Conservation (phyloP, 495 filamentous ascomycete genomes). For the Rhypophila decipiens region DNA sequence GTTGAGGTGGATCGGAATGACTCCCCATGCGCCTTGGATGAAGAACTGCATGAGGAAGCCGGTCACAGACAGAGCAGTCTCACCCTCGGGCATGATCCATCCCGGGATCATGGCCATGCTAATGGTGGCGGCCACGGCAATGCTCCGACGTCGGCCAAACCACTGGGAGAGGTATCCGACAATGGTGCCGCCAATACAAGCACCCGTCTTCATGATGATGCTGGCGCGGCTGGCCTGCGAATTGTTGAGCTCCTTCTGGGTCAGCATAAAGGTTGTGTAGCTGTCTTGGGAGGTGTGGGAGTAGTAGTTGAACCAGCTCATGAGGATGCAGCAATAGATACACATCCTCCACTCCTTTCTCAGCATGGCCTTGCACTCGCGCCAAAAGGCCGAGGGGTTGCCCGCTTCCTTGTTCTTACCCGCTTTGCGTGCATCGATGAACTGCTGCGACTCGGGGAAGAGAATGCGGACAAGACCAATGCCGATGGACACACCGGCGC, state of each 20-base stretch:
- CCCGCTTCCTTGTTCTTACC: constrained; percentile 42
- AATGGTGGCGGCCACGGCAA: constrained; percentile 52
- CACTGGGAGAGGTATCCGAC: constrained; percentile 67
- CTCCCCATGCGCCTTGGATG: constrained; percentile 71
- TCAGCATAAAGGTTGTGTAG: constrained; percentile 70
- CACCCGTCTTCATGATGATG: constrained; percentile 68
- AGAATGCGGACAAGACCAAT: constrained; percentile 57
- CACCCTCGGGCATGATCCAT: constrained; percentile 60
- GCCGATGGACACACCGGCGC: constrained; percentile 54
- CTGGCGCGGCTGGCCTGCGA: constrained; percentile 55
- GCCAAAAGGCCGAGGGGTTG: constrained; percentile 50
- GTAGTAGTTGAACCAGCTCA: constrained; percentile 63
- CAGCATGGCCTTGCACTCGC: constrained; percentile 56
- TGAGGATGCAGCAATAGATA: constrained; percentile 63
- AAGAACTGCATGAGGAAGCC: constrained; percentile 78
- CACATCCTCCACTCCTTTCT: constrained; percentile 63
- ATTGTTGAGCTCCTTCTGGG: constrained; percentile 59
- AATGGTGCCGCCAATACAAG: constrained; percentile 66
- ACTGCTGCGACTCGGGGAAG: constrained; percentile 68
- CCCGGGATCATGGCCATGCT: constrained; percentile 58
- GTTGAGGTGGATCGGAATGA: constrained; percentile 73
- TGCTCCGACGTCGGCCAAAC: constrained; percentile 60
- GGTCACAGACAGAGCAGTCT: constrained; percentile 51
- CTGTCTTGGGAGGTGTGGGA: constrained; percentile 66
- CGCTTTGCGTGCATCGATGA: constrained; percentile 56